These are phyloP conservation scores for Phaseolus lunatus DNA, from an alignment of 306 rosid species.

Conservation along the genomic window DNA sequence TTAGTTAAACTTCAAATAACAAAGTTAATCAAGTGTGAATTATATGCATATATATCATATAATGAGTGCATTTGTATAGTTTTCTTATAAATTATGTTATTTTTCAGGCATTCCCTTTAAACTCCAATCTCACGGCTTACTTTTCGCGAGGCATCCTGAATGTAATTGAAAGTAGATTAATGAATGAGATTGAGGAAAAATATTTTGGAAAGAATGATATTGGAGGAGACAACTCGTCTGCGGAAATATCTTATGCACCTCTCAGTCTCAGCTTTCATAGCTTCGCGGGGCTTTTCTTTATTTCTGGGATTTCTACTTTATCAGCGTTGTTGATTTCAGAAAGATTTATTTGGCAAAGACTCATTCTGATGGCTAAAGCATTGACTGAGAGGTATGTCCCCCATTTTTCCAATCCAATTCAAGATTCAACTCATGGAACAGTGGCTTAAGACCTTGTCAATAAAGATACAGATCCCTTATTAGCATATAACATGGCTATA, in stretches of 20 bases:
- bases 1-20: neutral
- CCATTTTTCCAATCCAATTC: neutral
- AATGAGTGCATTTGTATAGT: neutral
- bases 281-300: conserved; percentile 46
- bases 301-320: conserved; percentile 12
- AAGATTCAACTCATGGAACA: neutral
- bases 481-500: too few relatives aligned
- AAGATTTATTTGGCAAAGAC: conserved; percentile 45
- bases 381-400: conserved; percentile 34
- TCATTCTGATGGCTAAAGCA: conserved; percentile 37
- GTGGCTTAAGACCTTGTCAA: neutral
- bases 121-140: conserved; percentile 39
- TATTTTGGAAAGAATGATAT: conserved; percentile 36
- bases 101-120: conserved; percentile 41
- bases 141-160: conserved; percentile 51
- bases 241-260: neutral
- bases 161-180: conserved; percentile 32
- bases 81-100: neutral
- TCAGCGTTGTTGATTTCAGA: conserved; percentile 44
- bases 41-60: too few relatives aligned
- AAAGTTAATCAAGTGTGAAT: neutral
- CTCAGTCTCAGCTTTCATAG: conserved; percentile 31
- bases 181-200: conserved; percentile 34
- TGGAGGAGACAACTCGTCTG: neutral
- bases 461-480: too few relatives aligned